Evolutionary conservation across 805 yeast genomes (phyloP).

Genomic region (Hagleromyces aurorensis): DNA sequence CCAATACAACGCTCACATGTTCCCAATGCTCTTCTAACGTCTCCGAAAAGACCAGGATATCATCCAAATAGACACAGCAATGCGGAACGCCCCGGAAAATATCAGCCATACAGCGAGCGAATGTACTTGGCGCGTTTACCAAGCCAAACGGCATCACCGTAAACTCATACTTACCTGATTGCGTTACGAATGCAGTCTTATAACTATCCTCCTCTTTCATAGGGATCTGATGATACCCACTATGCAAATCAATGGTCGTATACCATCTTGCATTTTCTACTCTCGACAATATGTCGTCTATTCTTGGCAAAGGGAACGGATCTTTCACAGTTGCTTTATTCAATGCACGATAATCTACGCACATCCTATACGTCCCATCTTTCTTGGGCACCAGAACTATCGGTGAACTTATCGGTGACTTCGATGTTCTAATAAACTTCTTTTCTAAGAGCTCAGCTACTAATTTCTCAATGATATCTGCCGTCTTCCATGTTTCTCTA

Average conservation of each 20-base stretch:
- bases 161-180: slow-evolving; percentile 10
- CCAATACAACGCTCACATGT: slow-evolving; percentile 10
- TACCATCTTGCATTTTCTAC: slow-evolving; percentile 4
- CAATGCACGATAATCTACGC: slow-evolving; percentile 7
- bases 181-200: slow-evolving; percentile 11
- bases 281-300: slow-evolving; percentile 4
- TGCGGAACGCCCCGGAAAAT: slow-evolving; percentile 9
- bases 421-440: no score
- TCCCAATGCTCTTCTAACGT: slow-evolving; percentile 9
- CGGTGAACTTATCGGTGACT: slow-evolving; percentile 11
- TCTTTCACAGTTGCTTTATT: slow-evolving; percentile 7
- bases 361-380: slow-evolving; percentile 2
- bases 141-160: slow-evolving; percentile 17
- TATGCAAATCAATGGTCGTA: slow-evolving; percentile 8
- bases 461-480: no score
- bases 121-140: slow-evolving; percentile 14
- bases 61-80: slow-evolving; percentile 13
- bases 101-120: slow-evolving; percentile 16
- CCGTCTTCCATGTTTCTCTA: no score
- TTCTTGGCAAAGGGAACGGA: slow-evolving; percentile 7
- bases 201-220: slow-evolving; percentile 4
- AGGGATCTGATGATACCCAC: slow-evolving; percentile 12
- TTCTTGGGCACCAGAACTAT: slow-evolving; percentile 8
- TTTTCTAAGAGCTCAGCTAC: no score
- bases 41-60: slow-evolving; percentile 9